Evolutionary conservation across 2,329 filamentous ascomycete genomes (phyloP).

Genomic region (Penicillium sp.): DNA sequence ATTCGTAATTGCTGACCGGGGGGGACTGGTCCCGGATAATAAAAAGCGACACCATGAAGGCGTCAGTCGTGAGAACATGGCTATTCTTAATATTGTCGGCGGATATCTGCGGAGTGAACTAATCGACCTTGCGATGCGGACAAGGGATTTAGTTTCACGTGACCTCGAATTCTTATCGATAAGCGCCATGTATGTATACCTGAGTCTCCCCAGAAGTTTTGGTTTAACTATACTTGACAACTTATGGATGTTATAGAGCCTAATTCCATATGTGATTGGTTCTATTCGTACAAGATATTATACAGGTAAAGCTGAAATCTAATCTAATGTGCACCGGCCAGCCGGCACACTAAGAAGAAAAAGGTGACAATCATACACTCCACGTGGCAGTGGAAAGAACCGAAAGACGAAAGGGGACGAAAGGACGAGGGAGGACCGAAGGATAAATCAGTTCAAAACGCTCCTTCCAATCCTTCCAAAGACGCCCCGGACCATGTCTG

Average conservation of each 20-base stretch:
- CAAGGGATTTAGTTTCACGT: slow-evolving; percentile 26
- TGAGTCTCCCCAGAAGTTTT: neutral
- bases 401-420: neutral
- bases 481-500: slow-evolving; percentile 68
- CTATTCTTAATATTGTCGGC: slow-evolving; percentile 21
- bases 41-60: slow-evolving; percentile 31
- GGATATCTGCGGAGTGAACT: slow-evolving; percentile 21
- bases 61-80: slow-evolving; percentile 37
- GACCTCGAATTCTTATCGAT: slow-evolving; percentile 25
- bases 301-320: neutral
- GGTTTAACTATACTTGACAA: neutral
- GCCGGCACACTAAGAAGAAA: slow-evolving; percentile 5
- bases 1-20: slow-evolving; percentile 21
- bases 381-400: neutral
- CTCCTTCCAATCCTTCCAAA: slow-evolving; percentile 60
- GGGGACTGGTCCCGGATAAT: slow-evolving; percentile 19
- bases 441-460: slow-evolving; percentile 31
- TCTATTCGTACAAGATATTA: neutral
- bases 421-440: neutral
- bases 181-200: neutral
- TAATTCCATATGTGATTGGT: neutral
- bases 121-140: slow-evolving; percentile 11
- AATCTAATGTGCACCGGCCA: slow-evolving; percentile 2
- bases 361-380: slow-evolving; percentile 12
- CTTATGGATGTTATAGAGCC: neutral